Conservation (phyloP, 1,139 yeast species). For the Scheffersomyces cryptocercus region DNA sequence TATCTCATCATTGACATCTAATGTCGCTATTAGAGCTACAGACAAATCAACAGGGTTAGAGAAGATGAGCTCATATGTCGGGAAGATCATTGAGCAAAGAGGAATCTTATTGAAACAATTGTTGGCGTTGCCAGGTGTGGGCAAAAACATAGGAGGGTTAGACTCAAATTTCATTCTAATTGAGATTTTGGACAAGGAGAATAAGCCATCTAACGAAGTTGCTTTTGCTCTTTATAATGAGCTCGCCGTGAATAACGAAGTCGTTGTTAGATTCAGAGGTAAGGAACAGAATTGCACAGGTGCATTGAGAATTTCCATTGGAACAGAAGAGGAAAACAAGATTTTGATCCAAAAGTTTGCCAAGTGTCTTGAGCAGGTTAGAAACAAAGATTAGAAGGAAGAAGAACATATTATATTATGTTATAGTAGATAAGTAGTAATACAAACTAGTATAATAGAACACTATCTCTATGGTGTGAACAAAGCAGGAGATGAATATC, state of each 20-base stretch:
- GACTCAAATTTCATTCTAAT: slow-evolving; percentile 84
- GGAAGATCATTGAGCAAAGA: slow-evolving; percentile 57
- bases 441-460: no score
- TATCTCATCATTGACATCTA: slow-evolving; percentile 79
- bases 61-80: slow-evolving; percentile 58
- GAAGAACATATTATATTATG: no score
- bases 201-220: slow-evolving; percentile 64
- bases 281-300: slow-evolving; percentile 87
- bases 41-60: slow-evolving; percentile 51
- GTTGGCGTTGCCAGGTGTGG: slow-evolving; percentile 59
- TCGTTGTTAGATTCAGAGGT: slow-evolving; percentile 91
- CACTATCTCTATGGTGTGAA: no score
- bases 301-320: slow-evolving; percentile 81
- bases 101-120: slow-evolving; percentile 51
- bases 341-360: slow-evolving; percentile 52
- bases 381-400: not conserved
- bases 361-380: slow-evolving; percentile 17
- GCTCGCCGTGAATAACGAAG: slow-evolving; percentile 70
- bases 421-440: no score
- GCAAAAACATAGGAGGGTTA: slow-evolving; percentile 78
- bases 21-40: slow-evolving; percentile 74
- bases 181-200: slow-evolving; percentile 63
- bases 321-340: slow-evolving; percentile 75
- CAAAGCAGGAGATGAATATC: no score
- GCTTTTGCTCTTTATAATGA: slow-evolving; percentile 67